These are phyloP conservation scores for Trichoderma sp. DNA, from an alignment of 2,329 filamentous ascomycete genomes.

Conservation along the genomic window DNA sequence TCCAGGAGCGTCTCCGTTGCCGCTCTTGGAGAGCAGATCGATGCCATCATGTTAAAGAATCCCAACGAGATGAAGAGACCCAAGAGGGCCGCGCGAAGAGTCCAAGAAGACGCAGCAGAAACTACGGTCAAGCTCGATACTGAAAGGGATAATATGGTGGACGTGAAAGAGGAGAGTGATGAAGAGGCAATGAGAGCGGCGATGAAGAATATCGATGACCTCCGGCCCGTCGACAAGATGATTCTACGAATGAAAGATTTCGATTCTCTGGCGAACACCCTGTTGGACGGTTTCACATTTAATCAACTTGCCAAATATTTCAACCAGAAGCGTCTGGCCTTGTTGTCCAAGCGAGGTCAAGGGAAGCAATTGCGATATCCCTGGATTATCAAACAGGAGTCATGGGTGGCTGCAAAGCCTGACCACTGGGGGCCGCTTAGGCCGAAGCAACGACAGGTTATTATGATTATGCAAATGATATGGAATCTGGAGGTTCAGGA, in stretches of 20 bases:
- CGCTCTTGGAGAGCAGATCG: constrained; percentile 41
- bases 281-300: constrained; percentile 49
- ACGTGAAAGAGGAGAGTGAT: constrained; percentile 30
- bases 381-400: constrained; percentile 46
- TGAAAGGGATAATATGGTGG: constrained; percentile 32
- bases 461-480: constrained; percentile 48
- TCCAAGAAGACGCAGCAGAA: constrained; percentile 26
- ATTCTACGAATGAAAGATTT: constrained; percentile 45
- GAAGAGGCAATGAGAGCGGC: constrained; percentile 38
- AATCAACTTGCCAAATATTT: constrained; percentile 50
- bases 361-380: constrained; percentile 29
- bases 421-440: constrained; percentile 24
- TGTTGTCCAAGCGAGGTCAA: not conserved
- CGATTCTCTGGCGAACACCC: constrained; percentile 38
- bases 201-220: constrained; percentile 48
- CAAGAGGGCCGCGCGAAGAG: constrained; percentile 23
- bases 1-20: constrained; percentile 35
- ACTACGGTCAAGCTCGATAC: constrained; percentile 32
- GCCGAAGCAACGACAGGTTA: constrained; percentile 44
- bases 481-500: constrained; percentile 55
- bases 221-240: constrained; percentile 45
- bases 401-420: constrained; percentile 44
- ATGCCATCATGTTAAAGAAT: constrained; percentile 51
- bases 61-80: constrained; percentile 34
- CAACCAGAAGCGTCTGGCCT: not conserved